Percentiles rank a stretch among this genome's conserved stretches.
Evolutionary conservation across 306 rosid genomes (phyloP).

Genomic region (Rosa lucieae): DNA sequence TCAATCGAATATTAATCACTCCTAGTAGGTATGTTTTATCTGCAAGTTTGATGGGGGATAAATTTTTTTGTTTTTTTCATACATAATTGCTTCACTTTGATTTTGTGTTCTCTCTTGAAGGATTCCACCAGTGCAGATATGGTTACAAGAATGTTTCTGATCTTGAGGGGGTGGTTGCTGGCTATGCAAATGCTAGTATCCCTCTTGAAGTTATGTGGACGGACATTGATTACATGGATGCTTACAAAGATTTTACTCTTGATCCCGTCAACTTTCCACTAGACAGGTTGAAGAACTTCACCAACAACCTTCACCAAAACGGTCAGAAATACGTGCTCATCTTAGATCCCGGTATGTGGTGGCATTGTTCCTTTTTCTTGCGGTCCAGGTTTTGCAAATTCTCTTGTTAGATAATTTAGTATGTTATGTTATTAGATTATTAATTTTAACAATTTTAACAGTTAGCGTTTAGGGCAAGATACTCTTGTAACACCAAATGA

Average conservation of each 20-base stretch:
- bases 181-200: constrained; percentile 63
- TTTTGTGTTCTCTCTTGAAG: constrained; percentile 30
- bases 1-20: no score
- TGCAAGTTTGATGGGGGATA: no score
- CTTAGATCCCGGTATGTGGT: constrained; percentile 69
- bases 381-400: background rate
- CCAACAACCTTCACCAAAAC: constrained; percentile 58
- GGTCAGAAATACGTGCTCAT: constrained; percentile 78
- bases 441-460: background rate
- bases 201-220: constrained; percentile 97
- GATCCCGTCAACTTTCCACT: constrained; percentile 81
- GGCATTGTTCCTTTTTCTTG: background rate
- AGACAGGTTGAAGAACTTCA: constrained; percentile 58
- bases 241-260: constrained; percentile 75
- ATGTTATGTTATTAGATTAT: background rate
- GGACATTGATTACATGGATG: constrained; percentile 95
- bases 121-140: constrained; percentile 82
- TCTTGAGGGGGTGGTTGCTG: constrained; percentile 58
- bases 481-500: background rate
- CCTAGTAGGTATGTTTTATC: background rate
- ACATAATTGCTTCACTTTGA: background rate
- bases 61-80: no score
- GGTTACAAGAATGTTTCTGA: constrained; percentile 83
- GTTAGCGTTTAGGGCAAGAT: background rate
- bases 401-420: background rate